Base-by-base conservation (phyloP, 2,329 filamentous ascomycete species). In the Fusarium kyushuense region DNA sequence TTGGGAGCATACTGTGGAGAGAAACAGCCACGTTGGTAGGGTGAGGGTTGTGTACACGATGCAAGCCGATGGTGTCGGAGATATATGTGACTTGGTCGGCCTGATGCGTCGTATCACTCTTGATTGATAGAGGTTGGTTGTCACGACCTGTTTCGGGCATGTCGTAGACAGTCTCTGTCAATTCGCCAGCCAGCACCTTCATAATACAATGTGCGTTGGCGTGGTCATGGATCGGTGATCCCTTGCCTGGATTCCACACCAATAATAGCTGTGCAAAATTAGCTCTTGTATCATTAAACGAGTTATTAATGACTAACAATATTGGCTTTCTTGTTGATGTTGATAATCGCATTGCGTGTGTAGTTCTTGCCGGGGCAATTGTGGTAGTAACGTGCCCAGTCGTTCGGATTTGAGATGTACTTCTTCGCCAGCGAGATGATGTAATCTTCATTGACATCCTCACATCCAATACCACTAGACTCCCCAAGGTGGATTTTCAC, bases 121-220 rank as follows among this genome's bases (percentile, higher is more conserved):
- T 61, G 16, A 61, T 45, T 8, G 46, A 35, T 1, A 61, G 25
- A 36, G 58, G 58, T 3, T 51, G 17, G 5, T 9, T 25, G 6
- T 61, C 55, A 1, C 23, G 52, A 0, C 29, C 29, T 19, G 23
- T 21, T 5, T 30, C 5, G 2, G 58, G 58, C 56, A 61, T 61
- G 2, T 36, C 6, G 1, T 61, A 61, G 8, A 61, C 30, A 6
- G 58, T 61, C 5, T 61, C 58, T 10, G 46, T 61, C 14, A 61
- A 29, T 8, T 61, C 58, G 1, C 58, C 58, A 2, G 58, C 58
- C 6, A 61, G 12, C 1, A 61, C 58, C 25, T 61, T 61, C 10
- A 61, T 51, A 9, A 61, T 61, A 6, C 58, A 61, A 13, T 61
- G 58, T 3, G 58, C 58, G 14, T 61, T 61, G 27, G 58, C 58